A percentile compares a stretch with the other conserved stretches of the same genome.
Conservation (phyloP, 1,284 basidiomycete species). For the Moesziomyces aphidis region DNA sequence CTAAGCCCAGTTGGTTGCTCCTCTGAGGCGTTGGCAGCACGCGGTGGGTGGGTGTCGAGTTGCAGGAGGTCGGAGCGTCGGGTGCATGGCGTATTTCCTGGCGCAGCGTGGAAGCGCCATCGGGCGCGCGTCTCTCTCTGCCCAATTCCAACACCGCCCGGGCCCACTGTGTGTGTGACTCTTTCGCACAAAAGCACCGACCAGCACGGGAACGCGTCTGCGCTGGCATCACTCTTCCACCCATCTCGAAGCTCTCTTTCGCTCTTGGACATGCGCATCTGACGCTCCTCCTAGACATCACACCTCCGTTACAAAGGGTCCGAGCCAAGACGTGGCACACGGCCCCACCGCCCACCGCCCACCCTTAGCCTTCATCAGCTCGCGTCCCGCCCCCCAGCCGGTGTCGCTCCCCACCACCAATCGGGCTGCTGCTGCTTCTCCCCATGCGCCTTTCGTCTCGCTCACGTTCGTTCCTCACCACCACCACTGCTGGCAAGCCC, state of each 20-base stretch:
- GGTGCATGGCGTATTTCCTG: neutral
- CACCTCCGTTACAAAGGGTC: neutral
- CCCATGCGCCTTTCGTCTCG: slow-evolving; percentile 32
- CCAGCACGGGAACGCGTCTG: neutral
- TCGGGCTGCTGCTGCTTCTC: neutral
- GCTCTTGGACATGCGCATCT: too few species aligned
- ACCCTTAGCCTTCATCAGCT: neutral
- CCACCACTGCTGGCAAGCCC: slow-evolving; percentile 6
- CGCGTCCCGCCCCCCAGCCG: neutral
- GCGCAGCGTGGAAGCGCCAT: neutral
- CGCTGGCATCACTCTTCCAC: neutral
- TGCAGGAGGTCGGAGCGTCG: neutral
- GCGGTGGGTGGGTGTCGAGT: too few species aligned
- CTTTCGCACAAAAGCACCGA: neutral
- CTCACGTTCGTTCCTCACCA: slow-evolving; percentile 10
- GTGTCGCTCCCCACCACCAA: too few species aligned
- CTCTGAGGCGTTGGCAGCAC: too few species aligned
- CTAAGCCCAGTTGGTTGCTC: too few species aligned
- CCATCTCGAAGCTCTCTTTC: too few species aligned
- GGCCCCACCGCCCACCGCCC: neutral
- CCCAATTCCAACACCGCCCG: neutral
- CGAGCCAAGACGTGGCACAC: slow-evolving; percentile 1
- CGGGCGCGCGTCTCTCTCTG: neutral
- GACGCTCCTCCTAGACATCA: too few species aligned
- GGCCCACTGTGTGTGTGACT: neutral